phyloP scores from a whole-genome alignment of 2,329 filamentous ascomycete genomes.

The Trichoderma sp. region DNA sequence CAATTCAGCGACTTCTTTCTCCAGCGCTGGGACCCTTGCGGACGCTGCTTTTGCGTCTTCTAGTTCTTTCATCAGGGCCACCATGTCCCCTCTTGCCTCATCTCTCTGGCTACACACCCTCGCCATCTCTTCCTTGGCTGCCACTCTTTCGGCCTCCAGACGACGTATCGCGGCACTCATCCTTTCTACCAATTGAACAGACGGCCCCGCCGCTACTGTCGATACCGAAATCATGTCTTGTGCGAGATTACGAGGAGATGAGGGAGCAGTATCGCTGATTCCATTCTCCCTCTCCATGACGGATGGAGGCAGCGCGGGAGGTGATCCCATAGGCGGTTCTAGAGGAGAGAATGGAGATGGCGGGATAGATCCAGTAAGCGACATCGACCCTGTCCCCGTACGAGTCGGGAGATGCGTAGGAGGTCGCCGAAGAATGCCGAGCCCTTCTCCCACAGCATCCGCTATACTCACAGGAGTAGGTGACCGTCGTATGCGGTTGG shows the following conservation, averaged over 20 bases:
- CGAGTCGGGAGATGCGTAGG: slow-evolving; percentile 50
- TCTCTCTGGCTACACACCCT: slow-evolving; percentile 84
- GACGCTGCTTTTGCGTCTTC: slow-evolving; percentile 67
- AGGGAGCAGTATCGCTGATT: slow-evolving; percentile 48
- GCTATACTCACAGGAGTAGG: slow-evolving; percentile 53
- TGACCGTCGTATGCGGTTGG: slow-evolving; percentile 37
- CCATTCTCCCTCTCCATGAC: slow-evolving; percentile 53
- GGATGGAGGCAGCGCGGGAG: slow-evolving; percentile 41
- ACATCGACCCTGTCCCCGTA: slow-evolving; percentile 44
- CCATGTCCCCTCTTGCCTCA: slow-evolving; percentile 89
- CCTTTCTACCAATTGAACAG: slow-evolving; percentile 91
- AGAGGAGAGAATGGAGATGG: slow-evolving; percentile 50
- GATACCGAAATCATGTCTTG: slow-evolving; percentile 88
- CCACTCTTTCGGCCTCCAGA: slow-evolving; percentile 88
- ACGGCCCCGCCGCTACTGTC: slow-evolving; percentile 86
- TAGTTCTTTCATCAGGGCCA: slow-evolving; percentile 81
- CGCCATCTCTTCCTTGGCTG: slow-evolving; percentile 80
- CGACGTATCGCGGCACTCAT: slow-evolving; percentile 93
- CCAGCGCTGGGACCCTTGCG: slow-evolving; percentile 62
- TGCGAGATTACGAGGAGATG: slow-evolving; percentile 67
- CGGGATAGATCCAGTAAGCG: slow-evolving; percentile 40
- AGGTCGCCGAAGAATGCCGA: slow-evolving; percentile 48
- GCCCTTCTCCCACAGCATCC: slow-evolving; percentile 41
- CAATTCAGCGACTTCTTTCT: slow-evolving; percentile 67
- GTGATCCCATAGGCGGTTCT: slow-evolving; percentile 40